Conservation (phyloP, 805 yeast genomes). For the Ascoidea asiatica region DNA sequence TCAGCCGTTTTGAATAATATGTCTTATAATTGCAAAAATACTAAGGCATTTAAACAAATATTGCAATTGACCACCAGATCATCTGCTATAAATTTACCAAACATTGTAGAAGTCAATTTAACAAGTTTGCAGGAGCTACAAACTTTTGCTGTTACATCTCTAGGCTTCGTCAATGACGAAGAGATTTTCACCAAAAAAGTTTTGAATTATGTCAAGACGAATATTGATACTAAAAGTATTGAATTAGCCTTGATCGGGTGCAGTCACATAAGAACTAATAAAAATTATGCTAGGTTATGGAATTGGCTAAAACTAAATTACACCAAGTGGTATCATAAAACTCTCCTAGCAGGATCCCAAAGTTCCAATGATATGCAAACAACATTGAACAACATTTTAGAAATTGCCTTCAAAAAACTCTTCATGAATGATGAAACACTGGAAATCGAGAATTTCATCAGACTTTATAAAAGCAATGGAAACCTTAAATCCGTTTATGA, state of each 20-base stretch:
- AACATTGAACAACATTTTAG: slow-evolving; percentile 28
- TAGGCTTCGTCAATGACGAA: slow-evolving; percentile 33
- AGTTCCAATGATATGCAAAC: slow-evolving; percentile 31
- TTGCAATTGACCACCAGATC: slow-evolving; percentile 22
- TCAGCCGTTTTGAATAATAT: slow-evolving; percentile 29
- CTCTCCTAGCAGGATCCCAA: slow-evolving; percentile 30
- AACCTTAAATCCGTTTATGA: too few species aligned
- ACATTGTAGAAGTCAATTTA: slow-evolving; percentile 22
- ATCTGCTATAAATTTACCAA: slow-evolving; percentile 2
- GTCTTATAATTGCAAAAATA: slow-evolving; percentile 22
- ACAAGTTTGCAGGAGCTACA: slow-evolving; percentile 30
- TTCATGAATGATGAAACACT: not conserved
- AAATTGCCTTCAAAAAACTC: slow-evolving; percentile 21
- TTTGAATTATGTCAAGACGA: slow-evolving; percentile 41
- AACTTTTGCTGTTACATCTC: slow-evolving; percentile 38
- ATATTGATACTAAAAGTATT: slow-evolving; percentile 38
- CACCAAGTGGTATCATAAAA: slow-evolving; percentile 29
- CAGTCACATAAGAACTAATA: slow-evolving; percentile 17
- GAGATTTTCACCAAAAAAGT: slow-evolving; percentile 34
- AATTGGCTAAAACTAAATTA: slow-evolving; percentile 42
- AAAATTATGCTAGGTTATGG: slow-evolving; percentile 25
- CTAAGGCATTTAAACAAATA: slow-evolving; percentile 46
- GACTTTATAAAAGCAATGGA: not conserved
- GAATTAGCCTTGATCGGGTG: slow-evolving; percentile 48
- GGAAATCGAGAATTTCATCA: not conserved